Conservation (phyloP, 208 protist genomes). For the Leishmania aethiopica region DNA sequence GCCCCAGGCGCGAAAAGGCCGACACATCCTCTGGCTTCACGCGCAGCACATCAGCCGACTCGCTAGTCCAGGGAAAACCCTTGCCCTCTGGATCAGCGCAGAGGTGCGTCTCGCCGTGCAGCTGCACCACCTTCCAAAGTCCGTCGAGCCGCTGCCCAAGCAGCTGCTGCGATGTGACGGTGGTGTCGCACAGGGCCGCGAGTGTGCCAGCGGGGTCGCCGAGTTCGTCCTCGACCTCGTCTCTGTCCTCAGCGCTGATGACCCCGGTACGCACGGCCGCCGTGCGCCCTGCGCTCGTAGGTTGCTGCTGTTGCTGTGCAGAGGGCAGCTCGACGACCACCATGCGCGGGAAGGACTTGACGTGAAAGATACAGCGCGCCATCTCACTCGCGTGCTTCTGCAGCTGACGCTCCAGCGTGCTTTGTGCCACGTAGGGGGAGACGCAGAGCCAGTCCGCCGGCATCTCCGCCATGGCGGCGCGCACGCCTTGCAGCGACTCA, state of each 20-base stretch:
- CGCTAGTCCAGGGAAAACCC: conserved; percentile 41
- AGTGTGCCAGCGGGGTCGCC: conserved; percentile 11
- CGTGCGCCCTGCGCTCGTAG: neutral
- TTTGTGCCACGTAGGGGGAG: conserved; percentile 20
- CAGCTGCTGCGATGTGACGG: conserved; percentile 7
- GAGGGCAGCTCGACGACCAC: conserved; percentile 42
- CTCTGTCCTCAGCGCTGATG: conserved; percentile 1
- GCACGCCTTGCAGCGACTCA: conserved; percentile 36
- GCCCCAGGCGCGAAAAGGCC: conserved; percentile 1
- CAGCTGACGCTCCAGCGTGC: conserved; percentile 11
- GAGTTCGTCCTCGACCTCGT: conserved; percentile 8
- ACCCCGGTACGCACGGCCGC: neutral
- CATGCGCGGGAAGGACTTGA: conserved; percentile 62
- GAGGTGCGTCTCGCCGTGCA: conserved; percentile 37
- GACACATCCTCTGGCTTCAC: conserved; percentile 4
- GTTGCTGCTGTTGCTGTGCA: neutral
- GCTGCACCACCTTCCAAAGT: conserved; percentile 42
- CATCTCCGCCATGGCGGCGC: conserved; percentile 32
- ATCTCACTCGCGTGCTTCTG: conserved; percentile 19
- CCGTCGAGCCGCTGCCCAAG: conserved; percentile 9
- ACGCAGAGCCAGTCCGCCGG: conserved; percentile 61
- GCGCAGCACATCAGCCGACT: conserved; percentile 12
- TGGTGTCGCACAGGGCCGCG: conserved; percentile 3
- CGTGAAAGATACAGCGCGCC: conserved; percentile 34
- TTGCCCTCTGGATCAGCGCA: conserved; percentile 34